Percentiles rank a stretch among this genome's conserved stretches.
These are phyloP conservation scores for Kockiozyma suomiensis DNA, from an alignment of 805 yeast genomes.

Conservation along the genomic window DNA sequence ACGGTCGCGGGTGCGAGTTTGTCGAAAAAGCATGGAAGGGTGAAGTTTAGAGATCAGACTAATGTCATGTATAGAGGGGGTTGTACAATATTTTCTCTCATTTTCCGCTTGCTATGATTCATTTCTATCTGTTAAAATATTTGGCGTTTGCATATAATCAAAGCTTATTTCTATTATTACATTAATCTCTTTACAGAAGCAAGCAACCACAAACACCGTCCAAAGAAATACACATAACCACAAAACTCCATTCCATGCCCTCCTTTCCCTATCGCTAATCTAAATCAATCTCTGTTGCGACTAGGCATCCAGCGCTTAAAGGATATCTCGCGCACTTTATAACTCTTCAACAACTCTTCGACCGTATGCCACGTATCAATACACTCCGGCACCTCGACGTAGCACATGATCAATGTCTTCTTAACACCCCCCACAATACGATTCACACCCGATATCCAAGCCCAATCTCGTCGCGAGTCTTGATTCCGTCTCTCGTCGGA, in stretches of 20 bases:
- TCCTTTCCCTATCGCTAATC: not conserved
- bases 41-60: conserved; percentile 45
- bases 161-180: not conserved
- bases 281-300: conserved; percentile 78
- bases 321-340: conserved; percentile 64
- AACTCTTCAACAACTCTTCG: conserved; percentile 46
- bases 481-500: conserved; percentile 39
- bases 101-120: too few species aligned
- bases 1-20: conserved; percentile 81
- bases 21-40: conserved; percentile 73
- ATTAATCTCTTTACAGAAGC: too few species aligned
- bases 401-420: conserved; percentile 71
- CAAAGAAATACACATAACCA: not conserved
- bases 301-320: conserved; percentile 86
- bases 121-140: too few species aligned
- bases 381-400: conserved; percentile 59
- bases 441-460: conserved; percentile 67
- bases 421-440: conserved; percentile 87
- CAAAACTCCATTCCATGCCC: not conserved
- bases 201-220: not conserved
- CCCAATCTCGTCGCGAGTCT: conserved; percentile 47
- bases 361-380: conserved; percentile 39
- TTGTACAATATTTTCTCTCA: too few species aligned
- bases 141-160: not conserved
- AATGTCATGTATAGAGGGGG: too few species aligned